A percentile compares a stretch with the other conserved stretches of the same genome.
These are phyloP conservation scores for Herpetomonas samuelpessoai DNA, from an alignment of 208 protist genomes.

Conservation along the genomic window DNA sequence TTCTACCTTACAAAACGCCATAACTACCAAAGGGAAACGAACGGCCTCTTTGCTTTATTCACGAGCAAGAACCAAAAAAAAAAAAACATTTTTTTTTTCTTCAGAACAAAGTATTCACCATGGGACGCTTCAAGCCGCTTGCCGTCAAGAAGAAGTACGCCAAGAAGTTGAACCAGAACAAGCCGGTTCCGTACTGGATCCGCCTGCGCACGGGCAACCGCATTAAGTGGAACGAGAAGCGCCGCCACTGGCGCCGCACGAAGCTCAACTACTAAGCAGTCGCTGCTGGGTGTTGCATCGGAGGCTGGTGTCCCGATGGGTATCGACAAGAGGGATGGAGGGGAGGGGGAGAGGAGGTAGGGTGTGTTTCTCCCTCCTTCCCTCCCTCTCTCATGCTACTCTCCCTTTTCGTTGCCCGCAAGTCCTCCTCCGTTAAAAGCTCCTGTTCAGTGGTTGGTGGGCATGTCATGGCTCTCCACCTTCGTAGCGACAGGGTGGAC, in stretches of 20 bases:
- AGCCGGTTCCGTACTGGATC: conserved; percentile 93
- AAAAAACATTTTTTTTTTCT: too few relatives aligned
- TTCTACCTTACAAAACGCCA: background rate
- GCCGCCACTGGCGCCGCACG: conserved; percentile 95
- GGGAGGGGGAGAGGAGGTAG: background rate
- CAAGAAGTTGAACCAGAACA: conserved; percentile 94
- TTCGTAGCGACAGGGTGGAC: too few relatives aligned
- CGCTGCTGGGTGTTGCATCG: background rate
- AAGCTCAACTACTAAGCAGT: conserved; percentile 91
- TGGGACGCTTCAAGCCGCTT: conserved; percentile 91
- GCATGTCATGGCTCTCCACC: too few relatives aligned
- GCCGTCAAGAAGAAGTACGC: conserved; percentile 94
- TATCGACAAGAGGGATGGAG: background rate
- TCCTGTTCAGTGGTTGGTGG: too few relatives aligned
- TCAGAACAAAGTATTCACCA: too few relatives aligned
- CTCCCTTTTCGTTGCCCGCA: too few relatives aligned
- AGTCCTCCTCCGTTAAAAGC: too few relatives aligned
- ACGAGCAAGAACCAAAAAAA: conserved; percentile 4
- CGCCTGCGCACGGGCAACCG: conserved; percentile 90
- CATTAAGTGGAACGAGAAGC: conserved; percentile 95
- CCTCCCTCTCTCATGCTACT: background rate
- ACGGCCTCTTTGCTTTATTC: conserved; percentile 13
- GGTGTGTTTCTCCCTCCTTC: conserved; percentile 1
- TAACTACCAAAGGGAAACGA: too few relatives aligned
- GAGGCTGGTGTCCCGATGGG: background rate